A percentile compares a stretch with the other conserved stretches of the same genome.
These are phyloP conservation scores for Colletotrichum sp. DNA, from an alignment of 2,329 filamentous ascomycete genomes.

Conservation along the genomic window DNA sequence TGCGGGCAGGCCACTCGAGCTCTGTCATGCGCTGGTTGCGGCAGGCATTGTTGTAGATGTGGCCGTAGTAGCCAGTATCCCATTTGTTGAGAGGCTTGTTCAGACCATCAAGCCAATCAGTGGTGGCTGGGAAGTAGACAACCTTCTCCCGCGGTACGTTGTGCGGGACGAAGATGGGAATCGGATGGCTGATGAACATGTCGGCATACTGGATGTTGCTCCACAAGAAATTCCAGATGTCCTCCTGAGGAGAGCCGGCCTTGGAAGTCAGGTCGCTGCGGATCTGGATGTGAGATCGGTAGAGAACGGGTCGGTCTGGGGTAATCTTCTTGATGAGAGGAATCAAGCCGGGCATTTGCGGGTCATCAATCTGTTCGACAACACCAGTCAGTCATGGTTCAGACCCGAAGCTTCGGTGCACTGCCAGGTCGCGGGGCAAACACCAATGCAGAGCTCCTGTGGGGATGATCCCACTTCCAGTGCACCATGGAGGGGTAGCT, in stretches of 20 bases:
- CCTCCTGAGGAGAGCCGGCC: conserved; percentile 69
- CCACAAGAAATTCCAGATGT: conserved; percentile 81
- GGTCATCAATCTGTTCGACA: conserved; percentile 69
- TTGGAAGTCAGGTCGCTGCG: conserved; percentile 73
- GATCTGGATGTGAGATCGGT: conserved; percentile 84
- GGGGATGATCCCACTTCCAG: conserved; percentile 1
- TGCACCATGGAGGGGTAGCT: conserved; percentile 18
- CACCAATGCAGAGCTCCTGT: not conserved
- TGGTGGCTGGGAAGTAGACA: conserved; percentile 79
- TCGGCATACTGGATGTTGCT: conserved; percentile 72
- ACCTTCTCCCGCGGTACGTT: conserved; percentile 71
- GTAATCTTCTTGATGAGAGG: conserved; percentile 74
- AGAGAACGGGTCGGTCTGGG: conserved; percentile 77
- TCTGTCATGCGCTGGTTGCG: conserved; percentile 64
- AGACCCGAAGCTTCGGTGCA: not conserved
- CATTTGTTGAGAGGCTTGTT: conserved; percentile 77
- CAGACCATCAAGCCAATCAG: conserved; percentile 83
- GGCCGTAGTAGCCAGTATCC: conserved; percentile 75
- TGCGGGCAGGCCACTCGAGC: conserved; percentile 61
- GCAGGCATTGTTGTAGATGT: conserved; percentile 72
- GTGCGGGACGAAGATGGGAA: conserved; percentile 74
- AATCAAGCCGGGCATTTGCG: conserved; percentile 83
- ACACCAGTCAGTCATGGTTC: not conserved
- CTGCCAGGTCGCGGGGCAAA: not conserved
- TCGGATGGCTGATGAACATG: conserved; percentile 83